A percentile compares a stretch with the other conserved stretches of the same genome.
phyloP scores from a whole-genome alignment of 306 rosid genomes.

The Citrullus amarus region DNA sequence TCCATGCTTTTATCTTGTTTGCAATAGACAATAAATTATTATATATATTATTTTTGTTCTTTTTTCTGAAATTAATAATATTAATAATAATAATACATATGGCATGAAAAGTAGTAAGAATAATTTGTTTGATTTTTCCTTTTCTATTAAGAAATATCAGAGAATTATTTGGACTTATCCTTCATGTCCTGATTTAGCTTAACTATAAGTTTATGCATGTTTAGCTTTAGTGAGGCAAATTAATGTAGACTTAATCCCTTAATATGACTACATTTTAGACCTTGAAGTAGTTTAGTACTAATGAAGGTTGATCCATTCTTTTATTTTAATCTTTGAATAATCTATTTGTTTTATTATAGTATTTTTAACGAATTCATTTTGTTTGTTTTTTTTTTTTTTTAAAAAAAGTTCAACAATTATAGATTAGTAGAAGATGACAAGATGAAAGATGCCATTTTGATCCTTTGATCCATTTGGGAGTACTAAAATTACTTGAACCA shows the following conservation, averaged over 20 bases:
- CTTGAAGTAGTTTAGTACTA: background rate
- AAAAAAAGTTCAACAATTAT: too few species aligned
- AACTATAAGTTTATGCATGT: background rate
- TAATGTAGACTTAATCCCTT: background rate
- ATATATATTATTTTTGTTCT: background rate
- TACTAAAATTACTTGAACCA: too few species aligned
- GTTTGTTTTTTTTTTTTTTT: too few species aligned
- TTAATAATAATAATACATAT: background rate
- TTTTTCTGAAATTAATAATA: background rate
- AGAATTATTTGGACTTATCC: background rate
- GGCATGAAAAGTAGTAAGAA: background rate
- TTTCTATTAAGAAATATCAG: background rate
- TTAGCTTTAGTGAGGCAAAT: too few species aligned
- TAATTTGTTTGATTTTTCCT: background rate
- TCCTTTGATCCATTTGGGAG: too few species aligned
- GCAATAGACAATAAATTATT: background rate
- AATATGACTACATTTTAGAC: background rate
- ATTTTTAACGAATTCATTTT: too few species aligned
- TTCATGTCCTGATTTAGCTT: background rate
- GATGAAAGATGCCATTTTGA: too few species aligned
- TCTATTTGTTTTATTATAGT: too few species aligned
- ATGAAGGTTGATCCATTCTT: background rate
- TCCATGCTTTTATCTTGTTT: conserved; percentile 8
- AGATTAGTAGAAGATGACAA: too few species aligned
- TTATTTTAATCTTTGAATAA: too few species aligned